phyloP scores from a whole-genome alignment of 108 stramenopile species.

The Poteriospumella lacustris region DNA sequence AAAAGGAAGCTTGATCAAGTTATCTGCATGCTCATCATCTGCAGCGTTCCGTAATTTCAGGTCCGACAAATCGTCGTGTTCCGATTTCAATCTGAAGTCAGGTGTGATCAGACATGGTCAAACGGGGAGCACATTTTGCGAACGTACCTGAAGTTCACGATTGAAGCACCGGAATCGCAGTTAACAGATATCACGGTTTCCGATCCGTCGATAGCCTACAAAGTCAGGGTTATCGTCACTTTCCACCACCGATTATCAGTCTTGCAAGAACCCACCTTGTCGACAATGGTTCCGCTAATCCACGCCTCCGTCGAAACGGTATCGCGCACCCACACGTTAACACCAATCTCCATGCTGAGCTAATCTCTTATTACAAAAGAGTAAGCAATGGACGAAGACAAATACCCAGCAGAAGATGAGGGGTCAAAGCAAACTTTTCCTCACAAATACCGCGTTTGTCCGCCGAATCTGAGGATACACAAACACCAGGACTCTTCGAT shows the following conservation, averaged over 20 bases:
- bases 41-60: conserved; percentile 46
- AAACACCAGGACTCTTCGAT: too few relatives aligned
- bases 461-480: too few relatives aligned
- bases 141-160: neutral
- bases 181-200: neutral
- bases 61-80: conserved; percentile 42
- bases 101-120: neutral
- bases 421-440: too few relatives aligned
- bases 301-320: neutral
- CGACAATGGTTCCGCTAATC: neutral
- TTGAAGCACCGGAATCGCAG: neutral
- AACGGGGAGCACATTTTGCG: neutral
- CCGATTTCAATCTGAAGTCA: neutral
- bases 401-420: too few relatives aligned
- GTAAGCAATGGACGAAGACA: too few relatives aligned
- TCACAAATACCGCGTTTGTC: too few relatives aligned
- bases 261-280: conserved; percentile 17
- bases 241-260: neutral
- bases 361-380: too few relatives aligned
- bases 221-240: neutral
- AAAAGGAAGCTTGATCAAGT: conserved; percentile 88
- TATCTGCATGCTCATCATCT: conserved; percentile 50
- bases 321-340: conserved; percentile 18
- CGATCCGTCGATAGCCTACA: neutral
- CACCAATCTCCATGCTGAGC: conserved; percentile 26